Base-by-base conservation (phyloP, 2,329 filamentous ascomycete species). In the Chrysoporthe deuterocubensis region DNA sequence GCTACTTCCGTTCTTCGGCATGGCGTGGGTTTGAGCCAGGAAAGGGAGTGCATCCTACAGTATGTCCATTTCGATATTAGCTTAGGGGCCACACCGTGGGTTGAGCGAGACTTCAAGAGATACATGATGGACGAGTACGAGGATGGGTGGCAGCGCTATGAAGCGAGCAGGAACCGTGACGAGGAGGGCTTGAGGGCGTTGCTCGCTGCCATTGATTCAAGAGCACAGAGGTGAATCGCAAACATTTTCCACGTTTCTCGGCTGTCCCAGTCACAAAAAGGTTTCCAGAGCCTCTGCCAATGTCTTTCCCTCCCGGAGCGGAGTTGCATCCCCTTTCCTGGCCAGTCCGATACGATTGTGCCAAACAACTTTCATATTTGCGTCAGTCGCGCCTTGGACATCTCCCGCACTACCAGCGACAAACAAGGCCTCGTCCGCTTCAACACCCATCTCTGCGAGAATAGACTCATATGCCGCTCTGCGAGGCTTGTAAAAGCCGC, bases 331-430 rank as follows among this genome's bases (percentile, higher is more conserved):
- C 0, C 76, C 76, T 42, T 73, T 74, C 42, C 65, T 74, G 5
- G 65, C 59, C 60, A 79, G 48, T 0, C 76, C 75, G 37, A 74
- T 72, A 54, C 71, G 75, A 26, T 80, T 80, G 52, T 80, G 78
- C 78, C 79, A 80, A 43, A 78, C 76, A 32, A 81, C 79, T 37
- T 61, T 76, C 78, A 81, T 81, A 0, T 80, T 80, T 1, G 74
- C 78, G 1, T 73, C 69, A 0, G 75, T 75, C 1, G 80, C 79
- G 3, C 80, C 79, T 34, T 78, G 70, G 0, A 81, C 78, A 69
- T 81, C 80, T 2, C 78, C 78, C 1, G 77, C 76, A 58, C 80
- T 82, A 6, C 80, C 79, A 0, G 78, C 78, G 34, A 81, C 77
- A 58, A 80, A 81, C 26, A 80, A 56, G 1, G 72, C 74, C 16